These are phyloP conservation scores for Microcos paniculata DNA, from an alignment of 345 rosid species.

Conservation along the genomic window DNA sequence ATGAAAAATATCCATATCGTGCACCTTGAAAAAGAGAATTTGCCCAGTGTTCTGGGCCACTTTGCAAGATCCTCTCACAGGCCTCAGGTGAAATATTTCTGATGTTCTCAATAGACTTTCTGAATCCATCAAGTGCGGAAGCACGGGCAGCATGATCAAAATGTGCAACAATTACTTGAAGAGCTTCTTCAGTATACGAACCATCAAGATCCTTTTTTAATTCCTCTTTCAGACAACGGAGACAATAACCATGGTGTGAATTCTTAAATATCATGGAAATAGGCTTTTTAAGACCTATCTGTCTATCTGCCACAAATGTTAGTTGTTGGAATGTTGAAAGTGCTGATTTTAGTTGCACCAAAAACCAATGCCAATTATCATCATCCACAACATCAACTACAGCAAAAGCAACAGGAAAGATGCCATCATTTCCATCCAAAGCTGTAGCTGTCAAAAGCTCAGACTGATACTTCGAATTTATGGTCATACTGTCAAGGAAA, in stretches of 20 bases:
- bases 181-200: constrained; percentile 30
- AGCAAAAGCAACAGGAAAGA: constrained; percentile 59
- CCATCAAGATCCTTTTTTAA: constrained; percentile 30
- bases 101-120: constrained; percentile 38
- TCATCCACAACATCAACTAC: constrained; percentile 52
- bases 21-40: constrained; percentile 48
- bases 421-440: constrained; percentile 50
- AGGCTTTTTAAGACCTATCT: constrained; percentile 32
- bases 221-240: constrained; percentile 37
- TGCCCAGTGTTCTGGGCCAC: constrained; percentile 55
- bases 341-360: constrained; percentile 49
- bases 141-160: constrained; percentile 47
- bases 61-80: constrained; percentile 53
- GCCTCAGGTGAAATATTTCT: constrained; percentile 44
- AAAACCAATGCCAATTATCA: constrained; percentile 61
- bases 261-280: constrained; percentile 42
- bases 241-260: constrained; percentile 45
- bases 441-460: constrained; percentile 48
- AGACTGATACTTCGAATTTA: constrained; percentile 50
- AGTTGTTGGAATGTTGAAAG: constrained; percentile 36
- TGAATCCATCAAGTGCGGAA: constrained; percentile 38
- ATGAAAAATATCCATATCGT: constrained; percentile 33
- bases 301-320: constrained; percentile 55
- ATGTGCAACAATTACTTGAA: constrained; percentile 27
- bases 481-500: constrained; percentile 42